phyloP scores from a whole-genome alignment of 345 rosid genomes.

The Noccaea caerulescens region DNA sequence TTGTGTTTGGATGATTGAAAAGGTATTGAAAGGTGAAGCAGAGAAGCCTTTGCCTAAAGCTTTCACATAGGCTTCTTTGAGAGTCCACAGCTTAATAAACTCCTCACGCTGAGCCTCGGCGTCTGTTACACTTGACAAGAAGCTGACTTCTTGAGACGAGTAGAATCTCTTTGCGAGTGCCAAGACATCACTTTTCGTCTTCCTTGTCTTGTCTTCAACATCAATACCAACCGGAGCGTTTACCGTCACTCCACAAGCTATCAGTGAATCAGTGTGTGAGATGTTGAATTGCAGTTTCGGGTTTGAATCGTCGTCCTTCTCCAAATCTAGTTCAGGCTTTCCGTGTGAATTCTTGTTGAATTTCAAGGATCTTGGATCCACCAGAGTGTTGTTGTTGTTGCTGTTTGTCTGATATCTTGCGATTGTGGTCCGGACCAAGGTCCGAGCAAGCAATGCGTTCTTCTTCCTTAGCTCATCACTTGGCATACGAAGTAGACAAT shows the following conservation, averaged over 20 bases:
- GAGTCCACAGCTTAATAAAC: conserved; percentile 77
- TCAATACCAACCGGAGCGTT: conserved; percentile 66
- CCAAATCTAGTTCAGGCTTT: conserved; percentile 80
- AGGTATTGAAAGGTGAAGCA: conserved; percentile 69
- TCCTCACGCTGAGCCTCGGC: conserved; percentile 59
- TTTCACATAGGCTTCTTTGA: conserved; percentile 83
- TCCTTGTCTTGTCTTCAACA: conserved; percentile 69
- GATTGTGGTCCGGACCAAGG: conserved; percentile 71
- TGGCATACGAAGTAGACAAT: conserved; percentile 46
- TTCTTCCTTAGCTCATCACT: conserved; percentile 62
- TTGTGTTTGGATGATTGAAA: conserved; percentile 46
- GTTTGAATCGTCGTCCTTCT: conserved; percentile 17
- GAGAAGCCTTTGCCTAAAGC: conserved; percentile 79
- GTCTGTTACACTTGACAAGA: conserved; percentile 58
- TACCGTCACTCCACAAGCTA: conserved; percentile 72
- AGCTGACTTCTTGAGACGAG: conserved; percentile 56
- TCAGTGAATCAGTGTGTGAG: conserved; percentile 71
- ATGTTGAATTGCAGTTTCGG: conserved; percentile 65
- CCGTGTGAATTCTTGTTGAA: conserved; percentile 69
- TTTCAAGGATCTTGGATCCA: conserved; percentile 60
- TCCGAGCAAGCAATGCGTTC: conserved; percentile 65
- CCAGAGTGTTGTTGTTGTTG: conserved; percentile 7
- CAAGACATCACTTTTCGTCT: conserved; percentile 48
- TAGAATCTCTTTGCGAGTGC: conserved; percentile 62
- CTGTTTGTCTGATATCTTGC: conserved; percentile 66